Evolutionary conservation across 495 filamentous ascomycete genomes (phyloP).

Genomic region (Aspergillus sclerotiicarbonarius): DNA sequence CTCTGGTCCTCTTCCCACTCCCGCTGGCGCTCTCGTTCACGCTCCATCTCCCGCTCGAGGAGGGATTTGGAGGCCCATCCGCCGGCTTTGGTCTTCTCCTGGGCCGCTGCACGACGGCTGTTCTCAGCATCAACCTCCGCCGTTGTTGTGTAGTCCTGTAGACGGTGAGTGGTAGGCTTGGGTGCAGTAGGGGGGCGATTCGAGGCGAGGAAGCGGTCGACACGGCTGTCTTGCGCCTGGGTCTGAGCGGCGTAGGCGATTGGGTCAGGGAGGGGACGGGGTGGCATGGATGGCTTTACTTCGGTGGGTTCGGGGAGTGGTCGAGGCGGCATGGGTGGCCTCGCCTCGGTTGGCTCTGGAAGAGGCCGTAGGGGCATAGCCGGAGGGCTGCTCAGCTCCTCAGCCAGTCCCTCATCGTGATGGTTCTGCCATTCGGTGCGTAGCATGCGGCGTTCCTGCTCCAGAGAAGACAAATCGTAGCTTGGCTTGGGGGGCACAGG

Average conservation of each 20-base stretch:
- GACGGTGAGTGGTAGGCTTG: slow-evolving; percentile 39
- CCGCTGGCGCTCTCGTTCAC: slow-evolving; percentile 84
- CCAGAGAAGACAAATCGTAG: slow-evolving; percentile 67
- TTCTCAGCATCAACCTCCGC: slow-evolving; percentile 70
- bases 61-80: slow-evolving; percentile 79
- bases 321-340: slow-evolving; percentile 27
- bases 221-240: slow-evolving; percentile 31
- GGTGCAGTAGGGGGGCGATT: slow-evolving; percentile 47
- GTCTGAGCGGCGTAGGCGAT: slow-evolving; percentile 37
- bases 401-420: slow-evolving; percentile 42
- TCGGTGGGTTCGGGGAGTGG: slow-evolving; percentile 50
- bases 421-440: slow-evolving; percentile 65
- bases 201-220: slow-evolving; percentile 49
- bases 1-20: slow-evolving; percentile 96
- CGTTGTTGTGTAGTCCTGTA: slow-evolving; percentile 57
- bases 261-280: slow-evolving; percentile 53
- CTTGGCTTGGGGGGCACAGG: slow-evolving; percentile 52
- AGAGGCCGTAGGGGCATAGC: slow-evolving; percentile 28
- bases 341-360: slow-evolving; percentile 27
- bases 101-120: slow-evolving; percentile 59
- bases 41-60: slow-evolving; percentile 93
- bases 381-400: slow-evolving; percentile 18
- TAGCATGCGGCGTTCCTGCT: slow-evolving; percentile 72
- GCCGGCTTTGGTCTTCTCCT: slow-evolving; percentile 68
- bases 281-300: slow-evolving; percentile 29